Base-by-base conservation (phyloP, 352 stramenopile genomes). In the Pythium grandisporangium region DNA sequence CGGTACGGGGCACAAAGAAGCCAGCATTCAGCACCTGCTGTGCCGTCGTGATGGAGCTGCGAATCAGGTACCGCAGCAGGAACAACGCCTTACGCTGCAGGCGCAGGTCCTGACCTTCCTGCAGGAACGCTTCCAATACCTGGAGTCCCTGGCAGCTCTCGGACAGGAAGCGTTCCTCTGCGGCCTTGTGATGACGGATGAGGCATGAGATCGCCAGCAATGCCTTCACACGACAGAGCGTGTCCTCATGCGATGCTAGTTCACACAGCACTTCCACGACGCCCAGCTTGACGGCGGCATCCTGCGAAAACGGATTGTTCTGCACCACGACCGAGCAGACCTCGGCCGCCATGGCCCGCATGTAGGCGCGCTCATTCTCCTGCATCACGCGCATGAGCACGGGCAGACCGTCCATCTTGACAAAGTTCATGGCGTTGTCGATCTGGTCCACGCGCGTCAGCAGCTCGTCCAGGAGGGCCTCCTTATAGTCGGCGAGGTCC, bases 391-490 rank as follows among this genome's bases (percentile, higher is more conserved):
- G 65, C 0, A 61, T 66, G 39, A 91, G 60, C 34, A 79, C 65
- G 1, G 50, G 48, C 16, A 93, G 50, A 1, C 77, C 80, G 14
- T 80, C 60, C 69, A 85, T 85, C 61, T 93, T 93, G 51, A 79
- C 63, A 33, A 93, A 90, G 63, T 89, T 91, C 61, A 85, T 81
- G 25, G 80, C 77, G 27, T 87, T 91, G 63, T 93, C 80, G 38
- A 93, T 86, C 62, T 93, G 77, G 57, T 91, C 80, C 19, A 93
- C 77, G 47, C 77, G 75, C 42, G 67, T 79, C 51, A 93, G 61
- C 45, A 93, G 65, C 51, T 93, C 80, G 45, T 93, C 80, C 22
- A 93, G 60, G 37, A 93, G 59, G 17, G 47, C 54, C 40, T 93
- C 77, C 46, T 86, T 84, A 61, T 93, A 93, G 39, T 78, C 55